Evolutionary conservation across 345 rosid species (phyloP).

Genomic region (Eutrema japonicum): DNA sequence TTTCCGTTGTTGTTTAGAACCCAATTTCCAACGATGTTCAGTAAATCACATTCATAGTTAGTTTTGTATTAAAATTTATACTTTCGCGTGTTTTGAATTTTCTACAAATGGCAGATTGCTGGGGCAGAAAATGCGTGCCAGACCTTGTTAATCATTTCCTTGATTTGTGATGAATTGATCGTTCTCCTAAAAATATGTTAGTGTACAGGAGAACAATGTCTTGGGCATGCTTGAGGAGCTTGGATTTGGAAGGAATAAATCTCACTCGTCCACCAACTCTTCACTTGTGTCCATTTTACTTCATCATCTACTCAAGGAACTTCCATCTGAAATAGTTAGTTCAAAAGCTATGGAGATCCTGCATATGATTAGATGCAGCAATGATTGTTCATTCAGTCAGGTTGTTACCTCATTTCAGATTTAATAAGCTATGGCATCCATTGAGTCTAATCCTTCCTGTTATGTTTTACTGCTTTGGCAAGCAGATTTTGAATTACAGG

Average conservation of each 20-base stretch:
- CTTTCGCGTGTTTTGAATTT: background rate
- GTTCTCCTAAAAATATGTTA: conserved; percentile 48
- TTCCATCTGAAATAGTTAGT: conserved; percentile 67
- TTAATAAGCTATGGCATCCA: background rate
- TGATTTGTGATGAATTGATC: conserved; percentile 40
- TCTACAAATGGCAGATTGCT: conserved; percentile 18
- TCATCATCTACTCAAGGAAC: conserved; percentile 78
- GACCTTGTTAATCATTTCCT: conserved; percentile 10
- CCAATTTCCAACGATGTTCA: background rate
- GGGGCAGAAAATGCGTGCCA: background rate
- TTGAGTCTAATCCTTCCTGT: conserved; percentile 21
- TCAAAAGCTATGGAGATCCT: conserved; percentile 66
- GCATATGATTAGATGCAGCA: conserved; percentile 67
- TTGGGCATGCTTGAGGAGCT: conserved; percentile 59
- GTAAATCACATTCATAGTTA: conserved; percentile 1
- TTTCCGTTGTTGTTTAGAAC: background rate
- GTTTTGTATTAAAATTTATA: background rate
- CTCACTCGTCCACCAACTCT: conserved; percentile 45
- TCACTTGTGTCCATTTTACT: conserved; percentile 71
- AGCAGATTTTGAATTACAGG: conserved; percentile 81
- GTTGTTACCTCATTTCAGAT: conserved; percentile 42
- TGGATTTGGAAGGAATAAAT: conserved; percentile 63
- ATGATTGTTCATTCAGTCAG: conserved; percentile 75
- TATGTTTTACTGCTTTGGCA: conserved; percentile 23
- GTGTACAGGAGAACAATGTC: conserved; percentile 48